Conservation (phyloP, 805 yeast species). For the Saturnispora ahearnii region DNA sequence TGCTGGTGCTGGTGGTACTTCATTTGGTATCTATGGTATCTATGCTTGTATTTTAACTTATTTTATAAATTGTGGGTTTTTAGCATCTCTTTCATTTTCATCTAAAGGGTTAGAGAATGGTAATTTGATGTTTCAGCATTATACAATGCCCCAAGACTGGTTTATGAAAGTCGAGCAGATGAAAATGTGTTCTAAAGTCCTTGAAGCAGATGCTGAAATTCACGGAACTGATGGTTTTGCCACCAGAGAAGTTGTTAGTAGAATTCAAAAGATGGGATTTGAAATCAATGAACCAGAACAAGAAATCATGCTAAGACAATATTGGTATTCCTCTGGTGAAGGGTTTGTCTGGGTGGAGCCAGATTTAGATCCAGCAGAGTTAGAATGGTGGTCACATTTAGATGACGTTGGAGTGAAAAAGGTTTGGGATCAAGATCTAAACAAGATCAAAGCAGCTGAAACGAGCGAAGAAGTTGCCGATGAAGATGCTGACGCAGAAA, state of each 20-base stretch:
- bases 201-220: conserved; percentile 54
- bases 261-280: conserved; percentile 30
- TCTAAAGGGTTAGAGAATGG: conserved; percentile 41
- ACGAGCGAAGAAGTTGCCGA: conserved; percentile 12
- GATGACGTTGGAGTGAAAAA: conserved; percentile 23
- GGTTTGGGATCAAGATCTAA: conserved; percentile 24
- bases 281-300: conserved; percentile 47
- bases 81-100: conserved; percentile 36
- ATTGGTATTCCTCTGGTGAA: conserved; percentile 82
- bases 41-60: conserved; percentile 43
- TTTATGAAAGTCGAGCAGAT: conserved; percentile 59
- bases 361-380: conserved; percentile 79
- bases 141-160: conserved; percentile 57
- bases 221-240: conserved; percentile 38
- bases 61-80: conserved; percentile 37
- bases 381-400: conserved; percentile 30
- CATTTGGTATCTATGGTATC: conserved; percentile 30
- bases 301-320: conserved; percentile 65
- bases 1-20: conserved; percentile 27
- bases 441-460: conserved; percentile 15
- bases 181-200: conserved; percentile 52
- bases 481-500: conserved; percentile 13
- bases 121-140: conserved; percentile 54
- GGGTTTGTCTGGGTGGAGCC: conserved; percentile 88
- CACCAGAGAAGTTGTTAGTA: conserved; percentile 23